phyloP scores from a whole-genome alignment of 169 alveolate genomes.

The Babesia sp. region DNA sequence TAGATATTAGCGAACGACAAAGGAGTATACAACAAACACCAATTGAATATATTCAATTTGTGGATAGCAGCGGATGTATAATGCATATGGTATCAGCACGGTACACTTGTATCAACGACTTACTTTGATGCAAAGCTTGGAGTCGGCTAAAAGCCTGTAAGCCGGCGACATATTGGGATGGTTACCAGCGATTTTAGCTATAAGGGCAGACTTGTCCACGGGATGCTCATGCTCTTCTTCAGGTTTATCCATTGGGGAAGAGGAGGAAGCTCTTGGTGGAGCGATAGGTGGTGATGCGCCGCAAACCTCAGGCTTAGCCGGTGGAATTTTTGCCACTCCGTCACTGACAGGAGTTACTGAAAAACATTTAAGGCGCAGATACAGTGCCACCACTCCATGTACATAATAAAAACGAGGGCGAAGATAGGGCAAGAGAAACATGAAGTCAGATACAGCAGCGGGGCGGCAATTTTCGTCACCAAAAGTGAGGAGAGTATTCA shows the following conservation, averaged over 20 bases:
- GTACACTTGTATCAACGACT: background rate
- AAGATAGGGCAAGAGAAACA: too few species aligned
- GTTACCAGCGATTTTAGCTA: conserved; percentile 2
- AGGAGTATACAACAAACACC: background rate
- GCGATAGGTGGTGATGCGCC: background rate
- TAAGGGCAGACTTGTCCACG: background rate
- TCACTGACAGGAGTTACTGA: conserved; percentile 14
- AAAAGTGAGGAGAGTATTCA: too few species aligned
- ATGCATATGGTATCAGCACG: background rate
- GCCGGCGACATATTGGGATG: conserved; percentile 26
- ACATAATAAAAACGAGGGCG: too few species aligned
- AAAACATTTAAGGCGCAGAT: background rate
- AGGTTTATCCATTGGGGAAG: background rate
- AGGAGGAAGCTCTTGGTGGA: background rate
- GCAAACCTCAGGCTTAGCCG: conserved; percentile 23
- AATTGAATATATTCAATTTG: background rate
- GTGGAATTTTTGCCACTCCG: conserved; percentile 26
- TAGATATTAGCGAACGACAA: background rate
- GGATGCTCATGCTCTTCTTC: background rate
- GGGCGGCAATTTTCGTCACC: too few species aligned
- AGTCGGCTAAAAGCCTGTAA: conserved; percentile 54
- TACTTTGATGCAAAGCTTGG: conserved; percentile 66
- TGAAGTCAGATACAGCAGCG: too few species aligned
- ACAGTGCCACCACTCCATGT: too few species aligned
- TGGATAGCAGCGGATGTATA: background rate